Percentiles rank a stretch among this genome's conserved stretches.
These are phyloP conservation scores for Metschnikowia matae DNA, from an alignment of 805 yeast species.

Conservation along the genomic window DNA sequence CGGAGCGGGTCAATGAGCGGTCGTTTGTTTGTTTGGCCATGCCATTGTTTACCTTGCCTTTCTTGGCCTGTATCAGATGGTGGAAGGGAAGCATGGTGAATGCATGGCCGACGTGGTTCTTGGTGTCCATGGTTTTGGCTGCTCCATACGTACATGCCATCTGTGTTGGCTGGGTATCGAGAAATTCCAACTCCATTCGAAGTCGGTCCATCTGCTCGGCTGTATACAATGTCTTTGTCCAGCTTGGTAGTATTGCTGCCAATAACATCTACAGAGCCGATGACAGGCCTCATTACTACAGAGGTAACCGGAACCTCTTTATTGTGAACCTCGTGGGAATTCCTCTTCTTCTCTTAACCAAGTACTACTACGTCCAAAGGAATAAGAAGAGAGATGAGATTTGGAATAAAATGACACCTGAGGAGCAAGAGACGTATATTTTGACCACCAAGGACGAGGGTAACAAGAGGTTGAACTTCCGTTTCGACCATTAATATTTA, in stretches of 20 bases:
- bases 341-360: slow-evolving; percentile 23
- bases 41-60: slow-evolving; percentile 26
- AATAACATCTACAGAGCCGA: slow-evolving; percentile 53
- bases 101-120: slow-evolving; percentile 41
- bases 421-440: slow-evolving; percentile 48
- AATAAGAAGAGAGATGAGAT: slow-evolving; percentile 40
- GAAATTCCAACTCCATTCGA: slow-evolving; percentile 60
- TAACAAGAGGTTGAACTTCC: slow-evolving; percentile 52
- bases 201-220: slow-evolving; percentile 64
- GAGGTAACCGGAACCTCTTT: slow-evolving; percentile 48
- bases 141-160: slow-evolving; percentile 52
- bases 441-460: slow-evolving; percentile 49
- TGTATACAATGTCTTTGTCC: slow-evolving; percentile 60
- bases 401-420: slow-evolving; percentile 50
- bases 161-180: slow-evolving; percentile 56
- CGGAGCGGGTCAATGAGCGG: slow-evolving; percentile 22
- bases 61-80: slow-evolving; percentile 34
- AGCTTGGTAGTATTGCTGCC: slow-evolving; percentile 51
- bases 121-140: slow-evolving; percentile 37
- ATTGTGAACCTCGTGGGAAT: slow-evolving; percentile 26
- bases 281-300: slow-evolving; percentile 57
- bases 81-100: slow-evolving; percentile 40
- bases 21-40: slow-evolving; percentile 18
- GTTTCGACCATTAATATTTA: slow-evolving; percentile 25
- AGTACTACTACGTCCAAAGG: slow-evolving; percentile 37